phyloP scores from a whole-genome alignment of 2,329 filamentous ascomycete species.

The Alternaria triticimaculans region DNA sequence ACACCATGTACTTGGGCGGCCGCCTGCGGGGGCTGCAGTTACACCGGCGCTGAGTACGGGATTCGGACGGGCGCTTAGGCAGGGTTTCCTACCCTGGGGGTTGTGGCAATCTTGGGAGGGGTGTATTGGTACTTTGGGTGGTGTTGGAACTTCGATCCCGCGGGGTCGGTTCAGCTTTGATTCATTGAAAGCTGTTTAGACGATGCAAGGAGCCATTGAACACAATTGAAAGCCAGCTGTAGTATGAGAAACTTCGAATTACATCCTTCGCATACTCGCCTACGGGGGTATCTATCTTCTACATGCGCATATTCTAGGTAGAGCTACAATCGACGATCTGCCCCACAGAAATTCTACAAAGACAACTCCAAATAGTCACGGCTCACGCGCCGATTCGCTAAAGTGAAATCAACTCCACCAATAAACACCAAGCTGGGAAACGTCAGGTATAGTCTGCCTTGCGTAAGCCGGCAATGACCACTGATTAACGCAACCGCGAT shows the following conservation, averaged over 20 bases:
- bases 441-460: neutral
- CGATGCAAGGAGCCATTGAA: neutral
- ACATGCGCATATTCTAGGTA: neutral
- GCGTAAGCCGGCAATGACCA: neutral
- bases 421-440: slow-evolving; percentile 6
- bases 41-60: neutral
- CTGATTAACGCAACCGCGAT: slow-evolving; percentile 2
- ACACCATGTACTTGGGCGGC: neutral
- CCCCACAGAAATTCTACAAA: neutral
- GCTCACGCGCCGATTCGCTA: slow-evolving; percentile 8
- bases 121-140: neutral
- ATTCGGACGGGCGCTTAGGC: slow-evolving; percentile 15
- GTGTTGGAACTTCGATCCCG: neutral
- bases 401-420: neutral
- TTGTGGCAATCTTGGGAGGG: neutral
- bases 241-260: neutral
- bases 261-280: neutral
- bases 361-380: neutral
- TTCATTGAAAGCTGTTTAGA: neutral
- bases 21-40: neutral
- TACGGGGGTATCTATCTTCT: slow-evolving; percentile 8
- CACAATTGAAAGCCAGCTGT: neutral
- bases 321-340: neutral
- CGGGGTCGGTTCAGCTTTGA: neutral
- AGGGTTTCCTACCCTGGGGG: neutral